A percentile compares a stretch with the other conserved stretches of the same genome.
These are phyloP conservation scores for Globisporangium recalcitrans DNA, from an alignment of 352 stramenopile species.

Conservation along the genomic window DNA sequence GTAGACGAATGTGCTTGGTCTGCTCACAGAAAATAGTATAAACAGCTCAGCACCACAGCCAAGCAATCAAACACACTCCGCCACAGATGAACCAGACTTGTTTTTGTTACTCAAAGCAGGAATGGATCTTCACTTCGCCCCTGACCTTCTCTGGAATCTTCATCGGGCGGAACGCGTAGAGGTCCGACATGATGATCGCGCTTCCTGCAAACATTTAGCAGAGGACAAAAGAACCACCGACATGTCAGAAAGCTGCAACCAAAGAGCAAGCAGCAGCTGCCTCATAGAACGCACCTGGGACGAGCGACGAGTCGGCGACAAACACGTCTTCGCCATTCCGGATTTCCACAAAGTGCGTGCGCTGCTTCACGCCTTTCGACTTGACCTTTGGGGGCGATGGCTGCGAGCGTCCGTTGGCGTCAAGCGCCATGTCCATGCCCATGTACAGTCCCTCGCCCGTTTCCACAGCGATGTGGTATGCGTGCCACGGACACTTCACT, in stretches of 20 bases:
- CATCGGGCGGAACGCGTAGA: constrained; percentile 62
- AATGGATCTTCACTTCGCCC: constrained; percentile 61
- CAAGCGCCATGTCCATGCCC: constrained; percentile 69
- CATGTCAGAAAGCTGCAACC: neutral
- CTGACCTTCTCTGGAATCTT: constrained; percentile 39
- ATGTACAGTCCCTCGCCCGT: constrained; percentile 84
- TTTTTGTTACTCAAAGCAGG: constrained; percentile 47
- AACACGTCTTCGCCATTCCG: constrained; percentile 64
- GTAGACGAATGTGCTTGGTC: neutral
- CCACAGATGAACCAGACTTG: neutral
- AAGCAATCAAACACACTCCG: neutral
- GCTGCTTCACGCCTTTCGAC: constrained; percentile 83
- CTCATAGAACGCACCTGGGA: constrained; percentile 31
- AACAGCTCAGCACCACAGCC: neutral
- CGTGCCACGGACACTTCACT: constrained; percentile 84
- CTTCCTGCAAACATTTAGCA: constrained; percentile 17
- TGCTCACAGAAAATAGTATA: neutral
- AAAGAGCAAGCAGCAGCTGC: neutral
- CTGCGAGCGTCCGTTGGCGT: constrained; percentile 38
- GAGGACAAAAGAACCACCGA: neutral
- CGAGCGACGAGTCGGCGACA: constrained; percentile 68
- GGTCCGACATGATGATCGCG: constrained; percentile 51
- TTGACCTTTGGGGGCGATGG: constrained; percentile 56
- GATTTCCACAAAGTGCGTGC: constrained; percentile 73
- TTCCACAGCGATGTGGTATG: constrained; percentile 77